Evolutionary conservation across 139 green algal genomes (phyloP).

Genomic region (Coelastrella sp.): DNA sequence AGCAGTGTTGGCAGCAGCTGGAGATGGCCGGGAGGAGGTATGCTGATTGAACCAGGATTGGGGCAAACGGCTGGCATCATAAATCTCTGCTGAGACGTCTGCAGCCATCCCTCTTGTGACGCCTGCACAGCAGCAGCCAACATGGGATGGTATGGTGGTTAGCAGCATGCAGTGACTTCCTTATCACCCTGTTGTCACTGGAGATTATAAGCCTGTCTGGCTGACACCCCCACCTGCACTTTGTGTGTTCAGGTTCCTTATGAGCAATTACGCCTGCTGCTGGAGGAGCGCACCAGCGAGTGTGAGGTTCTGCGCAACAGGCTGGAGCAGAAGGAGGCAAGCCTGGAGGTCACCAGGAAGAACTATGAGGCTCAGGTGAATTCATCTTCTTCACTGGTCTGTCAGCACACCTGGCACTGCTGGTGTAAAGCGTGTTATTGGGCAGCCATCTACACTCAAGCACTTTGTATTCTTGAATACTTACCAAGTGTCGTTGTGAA

Average conservation of each 20-base stretch:
- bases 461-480: too few relatives aligned
- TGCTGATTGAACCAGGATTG: neutral
- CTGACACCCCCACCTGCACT: neutral
- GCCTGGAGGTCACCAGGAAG: constrained; percentile 50
- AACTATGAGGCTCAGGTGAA: constrained; percentile 60
- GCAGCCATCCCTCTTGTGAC: neutral
- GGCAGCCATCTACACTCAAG: too few relatives aligned
- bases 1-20: constrained; percentile 28
- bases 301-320: constrained; percentile 54
- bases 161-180: too few relatives aligned
- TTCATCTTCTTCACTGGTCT: too few relatives aligned
- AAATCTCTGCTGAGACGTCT: neutral
- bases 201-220: too few relatives aligned
- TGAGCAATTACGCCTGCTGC: constrained; percentile 54
- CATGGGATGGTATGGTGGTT: too few relatives aligned
- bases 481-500: neutral
- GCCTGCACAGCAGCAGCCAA: too few relatives aligned
- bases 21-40: constrained; percentile 24
- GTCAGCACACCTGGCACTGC: neutral
- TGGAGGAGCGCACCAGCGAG: constrained; percentile 56
- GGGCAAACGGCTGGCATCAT: too few relatives aligned
- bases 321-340: constrained; percentile 65
- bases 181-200: too few relatives aligned
- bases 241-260: constrained; percentile 36
- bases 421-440: neutral